Base-by-base conservation (phyloP, 495 filamentous ascomycete species). In the Extremus antarcticus region DNA sequence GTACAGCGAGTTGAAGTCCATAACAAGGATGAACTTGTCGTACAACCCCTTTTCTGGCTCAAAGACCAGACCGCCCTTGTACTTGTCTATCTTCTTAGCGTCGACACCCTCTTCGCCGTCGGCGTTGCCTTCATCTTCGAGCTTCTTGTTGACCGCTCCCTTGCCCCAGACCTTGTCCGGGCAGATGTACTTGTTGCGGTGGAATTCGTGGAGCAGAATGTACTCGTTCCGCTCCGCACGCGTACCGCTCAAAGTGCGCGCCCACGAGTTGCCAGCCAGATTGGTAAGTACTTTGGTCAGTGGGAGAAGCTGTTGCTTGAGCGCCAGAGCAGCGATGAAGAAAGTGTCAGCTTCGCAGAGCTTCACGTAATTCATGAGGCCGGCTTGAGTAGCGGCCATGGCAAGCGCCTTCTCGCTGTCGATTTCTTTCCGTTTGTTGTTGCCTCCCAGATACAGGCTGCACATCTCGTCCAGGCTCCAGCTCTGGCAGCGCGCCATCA, bases 1-100 rank as follows among this genome's bases (percentile, higher is more conserved):
- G 64, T 98, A 98, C 62, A 98, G 74, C 69, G 89, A 95, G 78
- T 98, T 98, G 74, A 97, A 98, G 73, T 98, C 92, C 92, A 98
- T 98, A 66, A 98, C 92, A 20, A 98, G 78, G 25, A 98, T 83
- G 63, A 91, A 94, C 69, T 87, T 90, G 74, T 98, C 94, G 65
- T 97, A 97, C 22, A 98, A 77, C 9, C 94, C 92, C 67, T 87
- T 96, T 68, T 97, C 91, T 15, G 92, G 92, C 65, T 98, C 92
- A 62, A 98, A 98, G 55, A 98, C 92, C 41, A 98, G 78, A 74
- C 92, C 92, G 64, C 92, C 92, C 71, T 98, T 96, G 73, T 85
- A 98, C 68, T 97, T 98, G 68, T 98, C 92, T 67, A 95, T 98
- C 77, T 96, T 98, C 72, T 89, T 92, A 39, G 69, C 74, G 63